phyloP scores from a whole-genome alignment of 345 rosid species.

The Citrus sinensis region DVS_A1.0 CM039165.1:29780501-29781000 shows the following conservation, averaged over 20 bases:
- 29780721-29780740: not conserved
- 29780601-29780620: not conserved
- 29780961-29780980: too few relatives aligned
- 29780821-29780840: too few relatives aligned
- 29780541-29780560: slow-evolving; percentile 7
- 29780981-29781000: too few relatives aligned
- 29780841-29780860: too few relatives aligned
- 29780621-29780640: not conserved
- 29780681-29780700: not conserved
- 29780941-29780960: too few relatives aligned
- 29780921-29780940: too few relatives aligned
- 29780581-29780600: not conserved
- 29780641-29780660: not conserved
- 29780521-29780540: not conserved
- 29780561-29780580: slow-evolving; percentile 1
- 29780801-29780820: too few relatives aligned
- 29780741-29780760: not conserved
- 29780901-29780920: too few relatives aligned
- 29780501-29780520: slow-evolving; percentile 2
- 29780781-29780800: too few relatives aligned
- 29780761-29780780: too few relatives aligned
- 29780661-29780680: slow-evolving; percentile 9
- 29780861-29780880: too few relatives aligned
- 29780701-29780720: not conserved
- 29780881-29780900: too few relatives aligned